Evolutionary conservation across 192 early-diverging fungal species (phyloP).

Genomic region (Backusella macrospora): DNA sequence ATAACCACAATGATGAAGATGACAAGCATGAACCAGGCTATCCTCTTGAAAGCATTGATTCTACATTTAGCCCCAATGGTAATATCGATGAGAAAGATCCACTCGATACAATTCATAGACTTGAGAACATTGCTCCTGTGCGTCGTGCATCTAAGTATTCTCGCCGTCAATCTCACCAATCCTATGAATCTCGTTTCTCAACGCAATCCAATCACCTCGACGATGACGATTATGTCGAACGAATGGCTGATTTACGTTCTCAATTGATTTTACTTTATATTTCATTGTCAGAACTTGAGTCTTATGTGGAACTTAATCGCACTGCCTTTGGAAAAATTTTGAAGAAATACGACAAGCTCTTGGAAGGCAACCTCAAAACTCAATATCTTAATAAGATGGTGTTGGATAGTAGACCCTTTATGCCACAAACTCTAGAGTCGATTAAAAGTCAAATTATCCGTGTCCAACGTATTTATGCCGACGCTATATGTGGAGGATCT

Average conservation of each 20-base stretch:
- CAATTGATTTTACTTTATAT: slow-evolving; percentile 44
- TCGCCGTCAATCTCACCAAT: slow-evolving; percentile 18
- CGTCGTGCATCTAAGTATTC: neutral
- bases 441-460: slow-evolving; percentile 52
- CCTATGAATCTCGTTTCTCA: slow-evolving; percentile 30
- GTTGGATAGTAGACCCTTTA: slow-evolving; percentile 58
- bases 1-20: neutral
- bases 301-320: slow-evolving; percentile 80
- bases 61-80: slow-evolving; percentile 1
- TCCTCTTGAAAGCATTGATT: slow-evolving; percentile 11
- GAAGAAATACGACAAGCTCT: slow-evolving; percentile 92
- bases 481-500: slow-evolving; percentile 56
- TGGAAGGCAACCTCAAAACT: slow-evolving; percentile 47
- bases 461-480: slow-evolving; percentile 60
- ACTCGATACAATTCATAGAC: neutral
- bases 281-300: slow-evolving; percentile 74
- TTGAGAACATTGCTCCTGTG: neutral
- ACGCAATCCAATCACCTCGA: neutral
- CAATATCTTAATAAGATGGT: slow-evolving; percentile 53
- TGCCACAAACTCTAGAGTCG: slow-evolving; percentile 46
- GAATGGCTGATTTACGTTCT: slow-evolving; percentile 27
- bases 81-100: neutral
- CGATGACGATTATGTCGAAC: slow-evolving; percentile 8
- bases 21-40: neutral
- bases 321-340: slow-evolving; percentile 88